phyloP scores from a whole-genome alignment of 202 grass and related monocot species.

The Panicum hallii region DNA sequence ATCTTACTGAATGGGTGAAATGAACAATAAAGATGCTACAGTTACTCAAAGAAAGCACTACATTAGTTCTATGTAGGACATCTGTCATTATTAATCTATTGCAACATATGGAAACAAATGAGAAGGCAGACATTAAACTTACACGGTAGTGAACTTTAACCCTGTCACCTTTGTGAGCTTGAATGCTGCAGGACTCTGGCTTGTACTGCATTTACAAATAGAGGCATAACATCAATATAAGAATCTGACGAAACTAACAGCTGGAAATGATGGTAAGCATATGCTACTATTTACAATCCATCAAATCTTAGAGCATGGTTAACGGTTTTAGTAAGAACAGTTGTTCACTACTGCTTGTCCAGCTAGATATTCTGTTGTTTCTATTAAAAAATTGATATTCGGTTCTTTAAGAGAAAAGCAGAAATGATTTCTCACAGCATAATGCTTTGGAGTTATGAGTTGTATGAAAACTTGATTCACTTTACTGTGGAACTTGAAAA shows the following conservation, averaged over 20 bases:
- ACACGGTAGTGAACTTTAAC: conserved; percentile 99
- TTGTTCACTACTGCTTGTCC: neutral
- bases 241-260: neutral
- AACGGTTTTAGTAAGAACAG: neutral
- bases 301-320: neutral
- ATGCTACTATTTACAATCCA: neutral
- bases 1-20: neutral
- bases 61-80: neutral
- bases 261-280: neutral
- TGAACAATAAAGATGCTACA: neutral
- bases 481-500: neutral
- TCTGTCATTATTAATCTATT: neutral
- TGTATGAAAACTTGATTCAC: neutral
- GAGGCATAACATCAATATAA: conserved; percentile 27
- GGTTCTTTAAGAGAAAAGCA: neutral
- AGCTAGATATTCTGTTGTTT: neutral
- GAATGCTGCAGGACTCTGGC: conserved; percentile 84
- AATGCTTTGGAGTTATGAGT: neutral
- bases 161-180: conserved; percentile 95
- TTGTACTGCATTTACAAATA: conserved; percentile 70
- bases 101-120: neutral
- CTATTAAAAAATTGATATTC: neutral
- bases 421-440: neutral
- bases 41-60: neutral
- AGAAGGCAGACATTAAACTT: conserved; percentile 49